Conservation (phyloP, 2,329 filamentous ascomycete genomes). For the Hirsutella rhossiliensis region DNA sequence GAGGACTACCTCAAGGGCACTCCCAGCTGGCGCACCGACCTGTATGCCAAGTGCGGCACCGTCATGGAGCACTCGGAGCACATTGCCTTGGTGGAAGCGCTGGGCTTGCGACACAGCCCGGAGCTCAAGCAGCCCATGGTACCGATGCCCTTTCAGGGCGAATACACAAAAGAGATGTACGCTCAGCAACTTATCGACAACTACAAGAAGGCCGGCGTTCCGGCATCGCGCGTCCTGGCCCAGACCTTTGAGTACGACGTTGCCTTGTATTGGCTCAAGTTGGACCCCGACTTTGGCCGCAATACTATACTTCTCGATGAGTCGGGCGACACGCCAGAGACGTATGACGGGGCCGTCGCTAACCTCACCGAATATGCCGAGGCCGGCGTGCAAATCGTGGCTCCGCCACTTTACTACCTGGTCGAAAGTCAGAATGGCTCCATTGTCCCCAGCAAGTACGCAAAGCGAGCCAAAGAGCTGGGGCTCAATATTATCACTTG, state of each 20-base stretch:
- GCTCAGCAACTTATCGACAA: slow-evolving; percentile 53
- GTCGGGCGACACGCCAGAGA: slow-evolving; percentile 21
- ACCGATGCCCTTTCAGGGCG: slow-evolving; percentile 53
- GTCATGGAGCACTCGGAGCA: slow-evolving; percentile 49
- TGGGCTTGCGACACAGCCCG: slow-evolving; percentile 51
- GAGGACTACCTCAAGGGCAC: slow-evolving; percentile 47
- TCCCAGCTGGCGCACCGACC: slow-evolving; percentile 49
- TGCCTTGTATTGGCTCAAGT: slow-evolving; percentile 53
- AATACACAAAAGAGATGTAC: slow-evolving; percentile 54
- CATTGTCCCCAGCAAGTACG: slow-evolving; percentile 53
- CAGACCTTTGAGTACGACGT: slow-evolving; percentile 57
- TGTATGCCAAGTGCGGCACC: slow-evolving; percentile 54
- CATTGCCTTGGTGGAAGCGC: slow-evolving; percentile 43
- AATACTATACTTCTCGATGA: slow-evolving; percentile 57
- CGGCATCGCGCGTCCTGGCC: slow-evolving; percentile 41
- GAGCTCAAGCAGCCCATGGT: slow-evolving; percentile 58
- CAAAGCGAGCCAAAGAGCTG: slow-evolving; percentile 43
- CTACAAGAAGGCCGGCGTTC: slow-evolving; percentile 40
- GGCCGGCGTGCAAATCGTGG: slow-evolving; percentile 49
- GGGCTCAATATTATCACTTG: slow-evolving; percentile 56
- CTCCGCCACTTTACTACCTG: slow-evolving; percentile 51
- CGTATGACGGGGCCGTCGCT: slow-evolving; percentile 40
- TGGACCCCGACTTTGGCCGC: slow-evolving; percentile 45
- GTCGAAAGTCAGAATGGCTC: slow-evolving; percentile 37
- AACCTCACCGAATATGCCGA: slow-evolving; percentile 42